phyloP scores from a whole-genome alignment of 192 early-diverging fungal genomes.

The Chytriomyces sp. region DNA sequence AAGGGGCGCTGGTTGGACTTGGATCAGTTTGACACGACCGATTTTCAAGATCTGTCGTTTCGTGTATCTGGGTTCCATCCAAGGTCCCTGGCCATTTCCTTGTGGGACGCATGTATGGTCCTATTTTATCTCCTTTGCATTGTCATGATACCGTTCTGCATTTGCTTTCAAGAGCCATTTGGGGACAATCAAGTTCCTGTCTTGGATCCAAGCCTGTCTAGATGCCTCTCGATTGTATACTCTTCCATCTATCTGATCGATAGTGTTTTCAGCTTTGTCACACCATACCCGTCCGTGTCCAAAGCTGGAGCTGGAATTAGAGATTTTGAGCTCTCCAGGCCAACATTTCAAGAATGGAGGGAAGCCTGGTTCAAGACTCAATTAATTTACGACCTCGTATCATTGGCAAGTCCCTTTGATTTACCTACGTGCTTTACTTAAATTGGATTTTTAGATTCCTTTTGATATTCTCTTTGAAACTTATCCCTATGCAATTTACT shows the following conservation, averaged over 20 bases:
- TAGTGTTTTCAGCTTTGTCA: background rate
- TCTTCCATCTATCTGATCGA: background rate
- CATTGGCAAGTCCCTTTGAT: background rate
- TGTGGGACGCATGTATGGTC: background rate
- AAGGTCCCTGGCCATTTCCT: background rate
- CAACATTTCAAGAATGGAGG: background rate
- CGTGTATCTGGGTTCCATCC: background rate
- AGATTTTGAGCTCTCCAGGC: constrained; percentile 8
- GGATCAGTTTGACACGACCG: background rate
- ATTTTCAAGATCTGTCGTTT: background rate
- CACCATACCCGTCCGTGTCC: background rate
- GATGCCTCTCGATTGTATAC: no score
- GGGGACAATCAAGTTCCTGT: no score
- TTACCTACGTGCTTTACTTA: background rate
- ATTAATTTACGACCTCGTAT: constrained; percentile 1
- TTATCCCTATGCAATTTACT: constrained; percentile 4
- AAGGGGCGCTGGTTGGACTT: background rate
- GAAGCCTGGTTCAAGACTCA: background rate
- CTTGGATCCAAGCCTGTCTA: no score
- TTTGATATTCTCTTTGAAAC: constrained; percentile 11
- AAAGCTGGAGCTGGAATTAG: background rate
- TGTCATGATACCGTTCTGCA: constrained; percentile 22
- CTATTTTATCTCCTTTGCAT: background rate
- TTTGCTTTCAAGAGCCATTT: background rate
- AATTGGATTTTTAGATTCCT: no score